Percentiles rank a stretch among this genome's conserved stretches.
Evolutionary conservation across 495 filamentous ascomycete genomes (phyloP).

Genomic region (Aspergillus steynii): DNA sequence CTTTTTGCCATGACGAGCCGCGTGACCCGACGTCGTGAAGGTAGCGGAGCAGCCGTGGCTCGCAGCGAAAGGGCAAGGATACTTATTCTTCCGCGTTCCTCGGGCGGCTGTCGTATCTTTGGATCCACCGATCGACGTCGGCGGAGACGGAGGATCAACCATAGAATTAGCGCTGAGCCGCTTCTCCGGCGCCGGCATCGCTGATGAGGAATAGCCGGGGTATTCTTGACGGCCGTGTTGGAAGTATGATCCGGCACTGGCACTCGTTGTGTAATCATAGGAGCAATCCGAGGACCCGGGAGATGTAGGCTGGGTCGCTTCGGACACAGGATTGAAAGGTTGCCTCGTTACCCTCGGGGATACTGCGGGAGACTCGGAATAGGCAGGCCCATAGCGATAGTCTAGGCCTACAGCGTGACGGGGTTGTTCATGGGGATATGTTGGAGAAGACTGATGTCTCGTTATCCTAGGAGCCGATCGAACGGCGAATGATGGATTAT

Average conservation of each 20-base stretch:
- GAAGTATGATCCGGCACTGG: constrained; percentile 21
- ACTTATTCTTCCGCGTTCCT: constrained; percentile 50
- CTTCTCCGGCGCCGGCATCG: constrained; percentile 27
- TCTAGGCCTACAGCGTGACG: constrained; percentile 23
- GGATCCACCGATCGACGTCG: constrained; percentile 23
- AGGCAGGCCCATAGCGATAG: constrained; percentile 24
- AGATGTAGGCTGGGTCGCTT: constrained; percentile 32
- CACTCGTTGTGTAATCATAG: constrained; percentile 38
- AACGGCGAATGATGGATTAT: constrained; percentile 49
- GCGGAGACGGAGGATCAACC: constrained; percentile 28
- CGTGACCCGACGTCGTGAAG: constrained; percentile 95
- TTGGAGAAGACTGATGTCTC: constrained; percentile 32
- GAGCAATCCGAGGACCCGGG: constrained; percentile 43
- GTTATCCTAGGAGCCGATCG: constrained; percentile 40
- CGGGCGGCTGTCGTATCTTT: constrained; percentile 21
- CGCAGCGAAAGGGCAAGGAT: constrained; percentile 58
- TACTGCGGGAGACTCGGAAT: constrained; percentile 30
- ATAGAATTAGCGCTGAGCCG: constrained; percentile 28
- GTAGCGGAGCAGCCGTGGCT: constrained; percentile 73
- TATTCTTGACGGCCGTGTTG: constrained; percentile 20
- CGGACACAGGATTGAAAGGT: constrained; percentile 30
- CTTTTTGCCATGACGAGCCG: constrained; percentile 94
- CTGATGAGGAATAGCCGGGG: constrained; percentile 19
- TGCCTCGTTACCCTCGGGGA: constrained; percentile 29
- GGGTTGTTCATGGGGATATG: constrained; percentile 33